Percentiles rank a stretch among this genome's conserved stretches.
Conservation (phyloP, 768 basidiomycete species). For the Russula lepida region DNA sequence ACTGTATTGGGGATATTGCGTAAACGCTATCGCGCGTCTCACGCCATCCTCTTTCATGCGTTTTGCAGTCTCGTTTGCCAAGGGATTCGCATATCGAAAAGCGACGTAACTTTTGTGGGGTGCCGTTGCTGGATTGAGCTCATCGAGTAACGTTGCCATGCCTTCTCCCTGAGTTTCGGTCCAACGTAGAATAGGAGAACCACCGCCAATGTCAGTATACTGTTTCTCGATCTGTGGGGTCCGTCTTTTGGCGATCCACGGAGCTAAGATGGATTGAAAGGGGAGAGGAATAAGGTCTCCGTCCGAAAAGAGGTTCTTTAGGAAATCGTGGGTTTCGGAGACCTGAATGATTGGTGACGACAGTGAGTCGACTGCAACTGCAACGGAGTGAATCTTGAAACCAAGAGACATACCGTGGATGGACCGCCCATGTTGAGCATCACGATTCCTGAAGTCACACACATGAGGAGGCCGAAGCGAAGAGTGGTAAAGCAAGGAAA, state of each 20-base stretch:
- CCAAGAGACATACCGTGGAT: conserved; percentile 53
- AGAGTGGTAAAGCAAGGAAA: neutral
- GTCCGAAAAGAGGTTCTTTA: conserved; percentile 86
- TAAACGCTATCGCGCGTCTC: conserved; percentile 87
- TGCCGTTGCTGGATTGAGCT: conserved; percentile 85
- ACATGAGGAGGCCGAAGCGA: neutral
- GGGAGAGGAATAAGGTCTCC: conserved; percentile 93
- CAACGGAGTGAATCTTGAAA: neutral
- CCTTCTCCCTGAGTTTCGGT: conserved; percentile 81
- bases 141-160: conserved; percentile 88
- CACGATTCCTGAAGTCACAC: conserved; percentile 55
- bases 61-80: conserved; percentile 73
- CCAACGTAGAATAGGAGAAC: conserved; percentile 90
- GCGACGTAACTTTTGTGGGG: conserved; percentile 96
- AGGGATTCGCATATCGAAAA: conserved; percentile 86
- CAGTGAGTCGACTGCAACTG: neutral
- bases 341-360: conserved; percentile 45
- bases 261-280: conserved; percentile 81
- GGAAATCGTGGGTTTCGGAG: conserved; percentile 85
- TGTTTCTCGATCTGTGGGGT: conserved; percentile 92
- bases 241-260: conserved; percentile 78
- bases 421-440: conserved; percentile 99
- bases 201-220: conserved; percentile 91
- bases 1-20: conserved; percentile 97
- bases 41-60: conserved; percentile 90